Percentiles rank a stretch among this genome's conserved stretches.
These are phyloP conservation scores for Aegilops tauschii DNA, from an alignment of 176 grass and related monocot genomes.

Conservation along the genomic window DNA sequence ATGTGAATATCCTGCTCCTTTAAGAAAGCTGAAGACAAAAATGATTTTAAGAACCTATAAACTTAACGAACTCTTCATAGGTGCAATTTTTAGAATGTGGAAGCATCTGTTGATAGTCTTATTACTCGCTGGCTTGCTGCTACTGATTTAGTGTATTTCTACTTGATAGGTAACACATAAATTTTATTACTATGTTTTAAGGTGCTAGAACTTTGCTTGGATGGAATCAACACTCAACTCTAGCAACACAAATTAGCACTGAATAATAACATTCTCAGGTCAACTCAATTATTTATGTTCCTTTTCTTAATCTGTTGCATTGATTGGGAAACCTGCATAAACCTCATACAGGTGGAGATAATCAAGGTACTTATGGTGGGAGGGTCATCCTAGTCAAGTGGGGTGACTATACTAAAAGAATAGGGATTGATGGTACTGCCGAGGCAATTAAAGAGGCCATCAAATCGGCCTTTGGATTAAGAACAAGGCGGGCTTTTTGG, in stretches of 20 bases:
- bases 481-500: slow-evolving; percentile 97
- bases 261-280: background rate
- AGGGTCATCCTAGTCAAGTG: slow-evolving; percentile 94
- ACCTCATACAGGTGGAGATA: slow-evolving; percentile 62
- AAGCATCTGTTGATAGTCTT: background rate
- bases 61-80: background rate
- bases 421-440: slow-evolving; percentile 87
- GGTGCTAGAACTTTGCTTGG: background rate
- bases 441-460: slow-evolving; percentile 97
- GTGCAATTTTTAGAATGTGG: slow-evolving; percentile 5
- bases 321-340: slow-evolving; percentile 2
- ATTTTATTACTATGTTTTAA: background rate
- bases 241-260: background rate
- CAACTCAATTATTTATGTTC: background rate
- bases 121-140: background rate
- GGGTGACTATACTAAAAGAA: slow-evolving; percentile 88
- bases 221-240: background rate
- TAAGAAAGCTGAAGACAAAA: slow-evolving; percentile 6
- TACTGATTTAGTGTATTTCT: slow-evolving; percentile 1
- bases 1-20: background rate
- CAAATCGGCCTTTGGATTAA: slow-evolving; percentile 85
- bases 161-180: background rate
- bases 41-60: background rate
- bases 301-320: slow-evolving; percentile 19
- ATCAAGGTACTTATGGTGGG: slow-evolving; percentile 61